Conservation (phyloP, 2,329 filamentous ascomycete genomes). For the Cercospora sp. region DNA sequence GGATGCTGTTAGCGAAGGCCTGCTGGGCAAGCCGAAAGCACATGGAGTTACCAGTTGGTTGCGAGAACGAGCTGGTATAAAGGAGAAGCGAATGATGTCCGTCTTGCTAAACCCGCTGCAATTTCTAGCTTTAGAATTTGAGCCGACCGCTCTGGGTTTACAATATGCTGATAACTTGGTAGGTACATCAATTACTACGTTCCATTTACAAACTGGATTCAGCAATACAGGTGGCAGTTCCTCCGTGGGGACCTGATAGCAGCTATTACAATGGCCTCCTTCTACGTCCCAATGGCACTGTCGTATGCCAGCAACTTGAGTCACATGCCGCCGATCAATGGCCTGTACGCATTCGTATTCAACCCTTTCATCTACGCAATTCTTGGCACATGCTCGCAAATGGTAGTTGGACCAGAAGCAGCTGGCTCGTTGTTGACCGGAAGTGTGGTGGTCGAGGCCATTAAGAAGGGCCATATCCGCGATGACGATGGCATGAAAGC, state of each 20-base stretch:
- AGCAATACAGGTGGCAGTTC: conserved; percentile 79
- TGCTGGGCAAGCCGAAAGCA: conserved; percentile 55
- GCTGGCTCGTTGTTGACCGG: conserved; percentile 89
- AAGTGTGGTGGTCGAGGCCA: conserved; percentile 75
- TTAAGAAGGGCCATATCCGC: conserved; percentile 64
- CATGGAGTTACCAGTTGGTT: conserved; percentile 72
- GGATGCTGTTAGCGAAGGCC: conserved; percentile 47
- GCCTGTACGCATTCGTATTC: conserved; percentile 90
- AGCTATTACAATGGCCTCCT: conserved; percentile 93
- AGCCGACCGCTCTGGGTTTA: conserved; percentile 5
- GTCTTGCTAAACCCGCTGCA: conserved; percentile 33
- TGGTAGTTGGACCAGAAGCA: conserved; percentile 93
- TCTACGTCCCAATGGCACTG: conserved; percentile 96
- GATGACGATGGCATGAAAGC: conserved; percentile 71
- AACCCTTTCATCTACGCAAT: conserved; percentile 89
- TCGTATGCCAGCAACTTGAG: conserved; percentile 90
- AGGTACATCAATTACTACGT: conserved; percentile 94
- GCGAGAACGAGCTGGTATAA: conserved; percentile 71
- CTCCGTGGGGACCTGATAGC: conserved; percentile 83
- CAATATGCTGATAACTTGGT: conserved; percentile 24
- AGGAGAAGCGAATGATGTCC: conserved; percentile 72
- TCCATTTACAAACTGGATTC: conserved; percentile 86
- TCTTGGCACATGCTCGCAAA: conserved; percentile 85
- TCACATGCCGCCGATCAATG: conserved; percentile 89
- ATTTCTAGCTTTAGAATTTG: not conserved